Evolutionary conservation across 306 rosid species (phyloP).

Genomic region (Arachis stenosperma): DNA sequence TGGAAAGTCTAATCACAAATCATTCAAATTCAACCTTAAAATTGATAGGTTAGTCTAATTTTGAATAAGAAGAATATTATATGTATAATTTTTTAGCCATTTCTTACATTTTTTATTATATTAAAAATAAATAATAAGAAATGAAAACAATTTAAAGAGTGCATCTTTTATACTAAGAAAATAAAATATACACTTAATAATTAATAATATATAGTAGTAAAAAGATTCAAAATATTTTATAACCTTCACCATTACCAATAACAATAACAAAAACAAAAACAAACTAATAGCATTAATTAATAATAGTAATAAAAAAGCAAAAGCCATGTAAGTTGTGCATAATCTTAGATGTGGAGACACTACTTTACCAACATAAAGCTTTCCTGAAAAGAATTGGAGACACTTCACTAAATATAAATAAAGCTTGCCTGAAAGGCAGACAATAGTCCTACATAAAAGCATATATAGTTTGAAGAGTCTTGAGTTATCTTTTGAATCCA

Average conservation of each 20-base stretch:
- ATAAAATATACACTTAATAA: no score
- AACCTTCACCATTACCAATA: conserved; percentile 31
- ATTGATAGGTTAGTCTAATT: neutral
- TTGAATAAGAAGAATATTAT: neutral
- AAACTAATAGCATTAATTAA: neutral
- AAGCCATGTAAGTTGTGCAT: conserved; percentile 6
- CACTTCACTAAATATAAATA: conserved; percentile 46
- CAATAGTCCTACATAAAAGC: conserved; percentile 56
- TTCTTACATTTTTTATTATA: no score
- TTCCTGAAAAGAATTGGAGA: conserved; percentile 48
- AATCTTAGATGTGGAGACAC: conserved; percentile 34
- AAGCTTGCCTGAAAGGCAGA: conserved; percentile 59
- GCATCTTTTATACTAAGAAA: no score
- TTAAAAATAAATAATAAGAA: no score
- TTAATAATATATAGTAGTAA: neutral
- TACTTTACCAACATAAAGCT: conserved; percentile 53
- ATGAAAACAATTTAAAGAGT: no score
- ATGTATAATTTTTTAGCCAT: no score
- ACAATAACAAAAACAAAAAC: neutral
- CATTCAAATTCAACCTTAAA: neutral
- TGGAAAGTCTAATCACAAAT: conserved; percentile 2
- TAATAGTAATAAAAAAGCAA: conserved; percentile 12
- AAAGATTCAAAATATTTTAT: conserved; percentile 6
- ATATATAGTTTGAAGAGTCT: conserved; percentile 43
- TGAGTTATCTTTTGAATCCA: conserved; percentile 55